Conservation (phyloP, 2,329 filamentous ascomycete species). For the Ophiostoma sp. region DNA sequence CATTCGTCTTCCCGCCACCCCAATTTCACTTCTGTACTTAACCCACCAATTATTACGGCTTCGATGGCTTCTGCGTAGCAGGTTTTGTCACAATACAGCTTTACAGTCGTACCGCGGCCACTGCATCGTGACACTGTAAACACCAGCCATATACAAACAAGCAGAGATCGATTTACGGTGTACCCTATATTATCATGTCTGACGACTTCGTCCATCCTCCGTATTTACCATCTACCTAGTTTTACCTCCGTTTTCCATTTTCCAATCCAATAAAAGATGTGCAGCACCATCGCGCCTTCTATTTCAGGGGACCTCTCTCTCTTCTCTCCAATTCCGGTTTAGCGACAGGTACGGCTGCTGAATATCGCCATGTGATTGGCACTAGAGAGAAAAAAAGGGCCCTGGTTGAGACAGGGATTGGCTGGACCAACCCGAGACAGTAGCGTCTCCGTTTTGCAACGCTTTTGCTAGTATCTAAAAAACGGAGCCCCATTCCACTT, state of each 20-base stretch:
- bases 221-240: background rate
- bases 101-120: background rate
- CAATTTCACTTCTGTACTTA: background rate
- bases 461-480: background rate
- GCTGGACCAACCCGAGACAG: constrained; percentile 10
- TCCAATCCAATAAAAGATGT: background rate
- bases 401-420: background rate
- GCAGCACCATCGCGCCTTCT: background rate
- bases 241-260: background rate
- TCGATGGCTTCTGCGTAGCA: background rate
- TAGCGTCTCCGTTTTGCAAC: constrained; percentile 12
- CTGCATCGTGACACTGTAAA: background rate
- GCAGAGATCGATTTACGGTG: background rate
- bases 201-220: background rate
- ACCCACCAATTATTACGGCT: background rate
- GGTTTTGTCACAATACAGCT: background rate
- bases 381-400: background rate
- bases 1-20: background rate
- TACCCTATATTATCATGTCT: background rate
- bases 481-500: background rate
- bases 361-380: background rate
- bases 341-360: background rate
- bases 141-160: background rate
- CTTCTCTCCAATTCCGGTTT: background rate
- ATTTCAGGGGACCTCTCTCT: background rate